Evolutionary conservation across 108 stramenopile species (phyloP).

Genomic region (Skeletonema grethae): DNA sequence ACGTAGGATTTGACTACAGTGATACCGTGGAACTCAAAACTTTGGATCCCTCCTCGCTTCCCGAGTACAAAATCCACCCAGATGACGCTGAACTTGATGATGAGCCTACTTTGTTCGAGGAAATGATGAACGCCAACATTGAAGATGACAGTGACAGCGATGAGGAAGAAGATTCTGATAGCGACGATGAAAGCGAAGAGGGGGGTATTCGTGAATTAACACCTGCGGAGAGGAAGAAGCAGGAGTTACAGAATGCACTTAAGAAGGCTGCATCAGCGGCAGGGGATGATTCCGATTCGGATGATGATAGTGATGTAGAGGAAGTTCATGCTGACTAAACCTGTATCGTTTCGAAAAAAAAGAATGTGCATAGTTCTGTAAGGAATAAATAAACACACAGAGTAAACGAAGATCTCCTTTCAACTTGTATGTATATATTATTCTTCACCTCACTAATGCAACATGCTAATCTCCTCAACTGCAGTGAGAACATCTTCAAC

Average conservation of each 20-base stretch:
- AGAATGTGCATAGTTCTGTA: slow-evolving; percentile 30
- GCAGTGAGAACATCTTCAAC: slow-evolving; percentile 82
- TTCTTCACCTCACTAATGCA: slow-evolving; percentile 52
- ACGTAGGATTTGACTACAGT: slow-evolving; percentile 92
- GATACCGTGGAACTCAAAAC: slow-evolving; percentile 72
- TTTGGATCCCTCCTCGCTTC: slow-evolving; percentile 85
- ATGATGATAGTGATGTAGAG: slow-evolving; percentile 75
- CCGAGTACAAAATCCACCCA: slow-evolving; percentile 94
- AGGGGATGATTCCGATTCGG: slow-evolving; percentile 71
- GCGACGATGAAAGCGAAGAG: slow-evolving; percentile 55
- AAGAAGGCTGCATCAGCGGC: slow-evolving; percentile 65
- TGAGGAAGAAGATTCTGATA: slow-evolving; percentile 75
- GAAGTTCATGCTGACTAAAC: slow-evolving; percentile 73
- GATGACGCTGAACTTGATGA: slow-evolving; percentile 98
- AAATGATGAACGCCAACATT: slow-evolving; percentile 91
- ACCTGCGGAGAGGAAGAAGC: slow-evolving; percentile 85
- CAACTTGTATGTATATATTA: neutral
- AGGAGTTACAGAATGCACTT: slow-evolving; percentile 77
- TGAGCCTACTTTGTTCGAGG: slow-evolving; percentile 98
- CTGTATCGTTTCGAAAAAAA: neutral
- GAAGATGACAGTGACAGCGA: slow-evolving; percentile 86
- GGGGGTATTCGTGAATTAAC: slow-evolving; percentile 69
- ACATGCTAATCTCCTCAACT: slow-evolving; percentile 86
- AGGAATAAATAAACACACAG: slow-evolving; percentile 4
- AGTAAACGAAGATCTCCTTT: neutral